Evolutionary conservation across 2,329 filamentous ascomycete species (phyloP).

Genomic region (Chaetomium olivaceum): DNA sequence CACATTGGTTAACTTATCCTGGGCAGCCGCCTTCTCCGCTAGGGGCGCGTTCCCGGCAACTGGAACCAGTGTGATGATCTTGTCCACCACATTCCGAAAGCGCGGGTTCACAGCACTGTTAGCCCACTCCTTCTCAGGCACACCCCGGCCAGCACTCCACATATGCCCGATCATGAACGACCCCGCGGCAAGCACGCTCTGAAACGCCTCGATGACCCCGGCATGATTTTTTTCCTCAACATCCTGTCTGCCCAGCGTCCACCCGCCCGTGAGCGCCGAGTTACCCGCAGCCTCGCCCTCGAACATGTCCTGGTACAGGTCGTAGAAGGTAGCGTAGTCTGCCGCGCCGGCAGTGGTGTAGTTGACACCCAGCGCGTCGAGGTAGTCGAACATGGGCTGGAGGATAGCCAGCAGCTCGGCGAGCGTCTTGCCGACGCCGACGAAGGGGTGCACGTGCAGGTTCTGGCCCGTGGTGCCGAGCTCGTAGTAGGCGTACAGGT

Average conservation of each 20-base stretch:
- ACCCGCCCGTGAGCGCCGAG: slow-evolving; percentile 42
- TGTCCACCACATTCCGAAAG: slow-evolving; percentile 40
- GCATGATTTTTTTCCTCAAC: slow-evolving; percentile 40
- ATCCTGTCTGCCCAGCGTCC: slow-evolving; percentile 42
- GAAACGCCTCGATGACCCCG: slow-evolving; percentile 41
- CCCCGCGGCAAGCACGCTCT: slow-evolving; percentile 37
- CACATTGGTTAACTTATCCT: slow-evolving; percentile 43
- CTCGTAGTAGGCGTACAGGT: slow-evolving; percentile 49
- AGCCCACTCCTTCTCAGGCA: slow-evolving; percentile 35
- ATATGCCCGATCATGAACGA: slow-evolving; percentile 44
- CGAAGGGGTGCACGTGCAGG: slow-evolving; percentile 43
- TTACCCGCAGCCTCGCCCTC: slow-evolving; percentile 40
- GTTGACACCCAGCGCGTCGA: slow-evolving; percentile 35
- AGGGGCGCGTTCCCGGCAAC: slow-evolving; percentile 43
- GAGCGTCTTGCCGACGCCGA: slow-evolving; percentile 41
- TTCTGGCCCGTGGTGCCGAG: slow-evolving; percentile 42
- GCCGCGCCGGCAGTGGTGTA: slow-evolving; percentile 37
- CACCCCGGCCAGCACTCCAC: slow-evolving; percentile 41
- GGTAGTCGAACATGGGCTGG: slow-evolving; percentile 40
- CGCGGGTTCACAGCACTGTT: slow-evolving; percentile 45
- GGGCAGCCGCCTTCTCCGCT: slow-evolving; percentile 45
- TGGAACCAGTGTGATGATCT: slow-evolving; percentile 39
- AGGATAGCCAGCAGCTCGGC: slow-evolving; percentile 41
- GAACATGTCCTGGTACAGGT: slow-evolving; percentile 43
- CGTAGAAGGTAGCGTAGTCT: slow-evolving; percentile 40